Base-by-base conservation (phyloP, 495 filamentous ascomycete species). In the Xanthoparmelia taractica region DNA sequence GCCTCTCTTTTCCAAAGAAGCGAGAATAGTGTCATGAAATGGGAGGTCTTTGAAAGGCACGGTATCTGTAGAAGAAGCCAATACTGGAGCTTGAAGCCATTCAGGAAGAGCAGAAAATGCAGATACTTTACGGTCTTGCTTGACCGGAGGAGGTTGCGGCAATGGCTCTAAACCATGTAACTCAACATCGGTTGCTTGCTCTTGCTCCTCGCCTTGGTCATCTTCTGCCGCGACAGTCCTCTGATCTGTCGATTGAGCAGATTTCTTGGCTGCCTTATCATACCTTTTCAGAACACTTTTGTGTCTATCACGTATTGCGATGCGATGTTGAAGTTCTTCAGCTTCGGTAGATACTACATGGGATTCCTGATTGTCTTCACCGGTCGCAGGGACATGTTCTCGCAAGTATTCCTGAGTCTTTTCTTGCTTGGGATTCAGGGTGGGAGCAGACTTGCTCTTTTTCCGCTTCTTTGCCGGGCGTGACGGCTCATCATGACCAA, bases 81-180 rank as follows among this genome's bases (percentile, higher is more conserved):
- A 77, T 33, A 87, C 79, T 0, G 93, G 92, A 20, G 84, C 80
- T 20, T 84, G 85, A 36, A 97, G 80, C 93, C 93, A 97, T 8
- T 71, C 18, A 25, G 79, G 79, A 58, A 82, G 69, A 23, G 80
- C 79, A 12, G 78, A 78, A 58, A 78, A 78, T 13, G 74, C 74
- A 37, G 78, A 77, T 57, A 71, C 66, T 61, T 81, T 79, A 3
- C 75, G 73, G 37, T 79, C 69, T 36, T 86, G 80, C 12, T 78
- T 74, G 1, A 81, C 79, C 23, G 82, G 82, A 61, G 82, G 79
- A 38, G 91, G 90, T 67, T 94, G 89, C 27, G 90, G 91, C 17
- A 96, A 71, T 18, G 89, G 90, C 63, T 85, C 84, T 4, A 96
- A 79, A 10, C 84, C 87, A 60, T 92, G 81, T 13, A 86, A 58